Base-by-base conservation (phyloP, 768 basidiomycete genomes). In the Boletus patriciae region DNA sequence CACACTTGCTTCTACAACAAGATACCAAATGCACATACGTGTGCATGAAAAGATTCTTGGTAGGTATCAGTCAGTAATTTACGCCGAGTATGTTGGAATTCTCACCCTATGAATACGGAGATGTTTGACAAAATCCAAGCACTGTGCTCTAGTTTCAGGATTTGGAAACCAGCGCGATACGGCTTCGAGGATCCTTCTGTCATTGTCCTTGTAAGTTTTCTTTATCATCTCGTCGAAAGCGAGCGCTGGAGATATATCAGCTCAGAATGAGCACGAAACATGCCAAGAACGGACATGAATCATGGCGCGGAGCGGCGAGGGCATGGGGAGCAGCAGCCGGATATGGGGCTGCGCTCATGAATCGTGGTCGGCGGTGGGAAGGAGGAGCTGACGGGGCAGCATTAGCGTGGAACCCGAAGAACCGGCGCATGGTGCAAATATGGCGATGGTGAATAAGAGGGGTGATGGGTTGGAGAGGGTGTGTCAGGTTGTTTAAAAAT, bases 1-100 rank as follows among this genome's bases (percentile, higher is more conserved):
- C 48, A 38, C 9, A 59, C 68, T 50, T 16, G 46, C 52, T 7
- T 19, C 16, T 7, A 43, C 55, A 60, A 50, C 69, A 72, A 13
- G 13, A 44, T n/a, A 44, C 40, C 25, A 69, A 8, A 49, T 73
- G 69, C 18, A 60, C 44, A 44, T 61, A 72, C 3, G 58, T 59
- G 38, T 72, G 47, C 55, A 64, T 46, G 21, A 69, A 66, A 29
- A 73, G 54, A 52, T 61, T n/a, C 69, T 70, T 44, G 48, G 33
- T n/a, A 34, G 11, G 16, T 8, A 46, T 70, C 48, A 66, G 54
- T 27, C 23, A 27, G 43, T 19, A 3, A n/a, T 16, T 18, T 34
- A 34, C 3, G 12, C 16, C 3, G 54, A 40, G 34, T 4, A 46
- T 29, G 19, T 9, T 50, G 16, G 3, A 23, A 34, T 13, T 25